Base-by-base conservation (phyloP, 1,284 basidiomycete genomes). In the Mrakiaceae sp. region DNA sequence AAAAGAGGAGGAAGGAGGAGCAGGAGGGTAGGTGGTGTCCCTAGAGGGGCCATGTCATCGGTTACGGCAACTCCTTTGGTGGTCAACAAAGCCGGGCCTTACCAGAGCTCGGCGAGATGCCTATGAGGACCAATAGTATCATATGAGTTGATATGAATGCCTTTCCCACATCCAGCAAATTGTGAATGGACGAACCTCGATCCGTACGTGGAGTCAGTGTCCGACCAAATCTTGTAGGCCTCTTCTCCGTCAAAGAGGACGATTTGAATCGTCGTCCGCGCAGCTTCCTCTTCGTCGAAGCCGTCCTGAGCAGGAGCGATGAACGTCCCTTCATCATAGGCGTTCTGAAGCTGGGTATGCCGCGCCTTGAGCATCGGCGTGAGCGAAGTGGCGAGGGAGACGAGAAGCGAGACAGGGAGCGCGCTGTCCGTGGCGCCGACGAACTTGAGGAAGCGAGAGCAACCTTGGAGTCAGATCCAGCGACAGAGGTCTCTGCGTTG, bases 201-300 rank as follows among this genome's bases (percentile, higher is more conserved):
- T 46, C 96, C 96, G 73, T 99, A 99, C 58, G 94, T 86, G 1
- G 90, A 94, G 75, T 99, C 96, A 0, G 81, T 84, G 48, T 81
- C 81, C 1, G 92, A 91, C 96, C 96, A 99, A 4, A 50, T 83
- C 79, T 48, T 80, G 76, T 94, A 98, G 0, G 96, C 96, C 76
- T 99, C 96, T 75, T 99, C 96, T 3, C 96, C 96, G 71, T 99
- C 97, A 68, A 99, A 94, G 73, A 98, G 96, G 27, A 98, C 80
- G n/a, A 98, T 79, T 74, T 98, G 93, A 12, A 99, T 76, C 0
- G 95, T 95, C 7, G 87, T 90, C 67, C 87, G 85, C 0, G 81
- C 82, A 39, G 87, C 80, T 65, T 90, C 87, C 47, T 87, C 85
- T 66, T 93, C 87, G 27, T 87, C 87, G 64, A 75, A 71, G 4